These are phyloP conservation scores for Sesbania bispinosa DNA, from an alignment of 306 rosid genomes.

Conservation along the genomic window DNA sequence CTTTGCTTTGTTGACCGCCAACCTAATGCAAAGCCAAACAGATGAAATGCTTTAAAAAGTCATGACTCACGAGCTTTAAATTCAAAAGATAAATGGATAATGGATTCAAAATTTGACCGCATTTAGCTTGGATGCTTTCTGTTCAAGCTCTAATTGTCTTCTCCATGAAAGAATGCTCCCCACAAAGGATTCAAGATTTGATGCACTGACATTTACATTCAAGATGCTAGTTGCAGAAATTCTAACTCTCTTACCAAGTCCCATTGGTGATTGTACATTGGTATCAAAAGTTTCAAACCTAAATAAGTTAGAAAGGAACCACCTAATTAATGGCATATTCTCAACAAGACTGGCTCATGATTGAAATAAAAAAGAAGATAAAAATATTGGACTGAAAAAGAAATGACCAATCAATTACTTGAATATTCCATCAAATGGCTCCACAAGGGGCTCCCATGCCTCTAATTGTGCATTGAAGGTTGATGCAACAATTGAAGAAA, in stretches of 20 bases:
- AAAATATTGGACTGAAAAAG: neutral
- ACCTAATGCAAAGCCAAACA: conserved; percentile 57
- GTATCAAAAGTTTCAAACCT: conserved; percentile 92
- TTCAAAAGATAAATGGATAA: conserved; percentile 20
- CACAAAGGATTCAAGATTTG: conserved; percentile 70
- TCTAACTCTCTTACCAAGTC: conserved; percentile 80
- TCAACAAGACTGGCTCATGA: conserved; percentile 4
- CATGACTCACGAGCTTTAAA: neutral
- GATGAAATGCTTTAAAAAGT: conserved; percentile 22
- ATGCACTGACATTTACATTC: conserved; percentile 87
- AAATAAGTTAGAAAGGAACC: conserved; percentile 30
- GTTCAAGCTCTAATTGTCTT: conserved; percentile 82
- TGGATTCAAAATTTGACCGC: conserved; percentile 44
- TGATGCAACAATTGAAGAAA: conserved; percentile 93
- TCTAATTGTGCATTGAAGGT: conserved; percentile 92
- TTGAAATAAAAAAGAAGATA: conserved; percentile 9
- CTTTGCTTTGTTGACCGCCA: conserved; percentile 44
- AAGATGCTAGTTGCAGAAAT: conserved; percentile 83
- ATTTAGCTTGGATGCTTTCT: conserved; percentile 64
- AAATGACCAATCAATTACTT: conserved; percentile 49
- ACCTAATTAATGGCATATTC: conserved; percentile 7
- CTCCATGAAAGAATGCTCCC: conserved; percentile 89
- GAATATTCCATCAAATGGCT: conserved; percentile 97
- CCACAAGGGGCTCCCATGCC: conserved; percentile 98
- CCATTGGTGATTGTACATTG: conserved; percentile 47